A percentile compares a stretch with the other conserved stretches of the same genome.
phyloP scores from a whole-genome alignment of 2,329 filamentous ascomycete species.

The Fusarium chlamydosporum region DNA sequence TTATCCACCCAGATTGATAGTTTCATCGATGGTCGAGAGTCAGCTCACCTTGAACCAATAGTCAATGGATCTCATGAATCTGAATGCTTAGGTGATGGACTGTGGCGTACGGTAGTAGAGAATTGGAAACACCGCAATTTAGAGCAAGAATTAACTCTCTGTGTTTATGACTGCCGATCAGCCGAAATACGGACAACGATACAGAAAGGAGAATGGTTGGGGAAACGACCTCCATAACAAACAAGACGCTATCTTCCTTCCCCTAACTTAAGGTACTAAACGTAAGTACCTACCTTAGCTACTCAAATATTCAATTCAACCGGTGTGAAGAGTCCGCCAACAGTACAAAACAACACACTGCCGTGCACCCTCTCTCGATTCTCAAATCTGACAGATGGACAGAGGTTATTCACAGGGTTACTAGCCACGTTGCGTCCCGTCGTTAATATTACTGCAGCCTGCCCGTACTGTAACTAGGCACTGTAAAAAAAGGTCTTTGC shows the following conservation, averaged over 20 bases:
- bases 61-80: background rate
- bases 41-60: too few relatives aligned
- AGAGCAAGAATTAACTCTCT: background rate
- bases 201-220: background rate
- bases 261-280: too few relatives aligned
- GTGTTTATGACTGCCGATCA: background rate
- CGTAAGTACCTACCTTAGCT: too few relatives aligned
- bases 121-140: background rate
- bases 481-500: too few relatives aligned
- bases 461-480: too few relatives aligned
- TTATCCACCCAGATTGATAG: slow-evolving; percentile 16
- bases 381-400: slow-evolving; percentile 2
- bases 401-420: background rate
- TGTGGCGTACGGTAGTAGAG: slow-evolving; percentile 17
- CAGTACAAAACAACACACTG: slow-evolving; percentile 7
- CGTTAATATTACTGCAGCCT: background rate
- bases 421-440: slow-evolving; percentile 19
- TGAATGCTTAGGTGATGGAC: background rate
- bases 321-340: slow-evolving; percentile 11
- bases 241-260: background rate
- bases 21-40: background rate
- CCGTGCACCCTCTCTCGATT: slow-evolving; percentile 5
- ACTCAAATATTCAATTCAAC: background rate
- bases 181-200: background rate
- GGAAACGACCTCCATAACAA: background rate